A percentile compares a stretch with the other conserved stretches of the same genome.
These are phyloP conservation scores for Ascobolus immersus DNA, from an alignment of 495 filamentous ascomycete genomes.

Conservation along the genomic window DNA sequence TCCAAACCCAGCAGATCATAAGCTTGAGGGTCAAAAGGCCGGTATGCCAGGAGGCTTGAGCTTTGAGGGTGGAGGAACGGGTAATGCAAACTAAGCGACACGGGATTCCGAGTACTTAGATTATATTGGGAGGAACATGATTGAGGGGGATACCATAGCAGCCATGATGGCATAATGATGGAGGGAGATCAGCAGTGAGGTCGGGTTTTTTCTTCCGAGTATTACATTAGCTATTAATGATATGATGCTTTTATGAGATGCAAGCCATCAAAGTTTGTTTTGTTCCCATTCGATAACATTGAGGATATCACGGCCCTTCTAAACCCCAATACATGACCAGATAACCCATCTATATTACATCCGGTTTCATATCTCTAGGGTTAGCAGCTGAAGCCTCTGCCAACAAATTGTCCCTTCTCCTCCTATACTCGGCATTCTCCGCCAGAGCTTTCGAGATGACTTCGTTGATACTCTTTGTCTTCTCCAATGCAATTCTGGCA, in stretches of 20 bases:
- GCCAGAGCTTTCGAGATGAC: slow-evolving; percentile 45
- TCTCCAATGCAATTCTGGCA: slow-evolving; percentile 38
- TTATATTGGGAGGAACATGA: no score
- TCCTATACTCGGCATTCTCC: slow-evolving; percentile 45
- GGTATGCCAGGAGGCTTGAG: no score
- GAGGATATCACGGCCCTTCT: no score
- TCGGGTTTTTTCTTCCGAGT: not conserved
- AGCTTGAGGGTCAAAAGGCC: slow-evolving; percentile 9
- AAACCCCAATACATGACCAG: no score
- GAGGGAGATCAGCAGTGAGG: not conserved
- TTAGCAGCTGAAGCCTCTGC: slow-evolving; percentile 71
- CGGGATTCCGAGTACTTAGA: no score
- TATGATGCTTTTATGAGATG: not conserved
- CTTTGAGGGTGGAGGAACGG: no score
- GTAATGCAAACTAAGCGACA: no score
- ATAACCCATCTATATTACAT: not conserved
- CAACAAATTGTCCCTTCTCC: slow-evolving; percentile 46
- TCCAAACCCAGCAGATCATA: slow-evolving; percentile 71
- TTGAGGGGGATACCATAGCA: no score
- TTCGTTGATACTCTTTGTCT: slow-evolving; percentile 52
- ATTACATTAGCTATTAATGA: not conserved
- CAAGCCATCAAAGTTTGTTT: not conserved
- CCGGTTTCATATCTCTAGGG: slow-evolving; percentile 20
- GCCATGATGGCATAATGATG: no score
- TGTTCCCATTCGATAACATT: no score